Conservation (phyloP, 1,284 basidiomycete genomes). For the Apiotrichum akiyoshidainum region DNA sequence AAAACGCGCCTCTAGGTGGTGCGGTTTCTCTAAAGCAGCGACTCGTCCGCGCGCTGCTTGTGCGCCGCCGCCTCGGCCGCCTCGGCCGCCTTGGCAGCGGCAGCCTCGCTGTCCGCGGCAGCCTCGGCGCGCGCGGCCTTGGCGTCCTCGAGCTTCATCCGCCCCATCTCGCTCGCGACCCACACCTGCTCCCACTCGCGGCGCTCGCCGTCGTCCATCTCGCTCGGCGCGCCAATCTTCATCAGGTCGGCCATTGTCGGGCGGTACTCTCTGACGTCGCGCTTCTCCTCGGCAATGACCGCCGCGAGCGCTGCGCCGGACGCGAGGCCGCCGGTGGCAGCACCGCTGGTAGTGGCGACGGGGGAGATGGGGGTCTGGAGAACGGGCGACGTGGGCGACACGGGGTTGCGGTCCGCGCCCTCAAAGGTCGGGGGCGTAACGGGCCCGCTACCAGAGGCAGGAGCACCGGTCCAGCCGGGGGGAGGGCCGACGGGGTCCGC, state of each 20-base stretch:
- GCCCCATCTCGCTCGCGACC: background rate
- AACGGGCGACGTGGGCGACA: background rate
- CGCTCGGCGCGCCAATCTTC: constrained; percentile 1
- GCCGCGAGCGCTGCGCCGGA: no score
- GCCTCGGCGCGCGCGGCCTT: background rate
- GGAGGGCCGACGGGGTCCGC: background rate
- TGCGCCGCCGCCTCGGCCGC: background rate
- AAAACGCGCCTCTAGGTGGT: no score
- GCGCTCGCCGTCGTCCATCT: constrained; percentile 10
- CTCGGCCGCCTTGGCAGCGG: background rate
- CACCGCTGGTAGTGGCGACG: no score
- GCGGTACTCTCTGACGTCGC: no score
- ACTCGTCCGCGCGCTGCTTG: no score
- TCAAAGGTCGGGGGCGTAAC: no score
- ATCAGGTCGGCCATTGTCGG: background rate
- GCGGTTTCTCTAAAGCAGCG: no score
- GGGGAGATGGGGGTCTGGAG: background rate
- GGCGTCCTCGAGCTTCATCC: no score
- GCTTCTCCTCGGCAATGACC: no score
- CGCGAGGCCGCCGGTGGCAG: background rate
- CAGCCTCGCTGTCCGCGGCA: background rate
- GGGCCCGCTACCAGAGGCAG: background rate
- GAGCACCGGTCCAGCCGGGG: background rate
- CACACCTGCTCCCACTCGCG: constrained; percentile 14
- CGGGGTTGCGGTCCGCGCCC: background rate